These are phyloP conservation scores for Coelastrella sp. DNA, from an alignment of 139 green algal species.

Conservation along the genomic window DNA sequence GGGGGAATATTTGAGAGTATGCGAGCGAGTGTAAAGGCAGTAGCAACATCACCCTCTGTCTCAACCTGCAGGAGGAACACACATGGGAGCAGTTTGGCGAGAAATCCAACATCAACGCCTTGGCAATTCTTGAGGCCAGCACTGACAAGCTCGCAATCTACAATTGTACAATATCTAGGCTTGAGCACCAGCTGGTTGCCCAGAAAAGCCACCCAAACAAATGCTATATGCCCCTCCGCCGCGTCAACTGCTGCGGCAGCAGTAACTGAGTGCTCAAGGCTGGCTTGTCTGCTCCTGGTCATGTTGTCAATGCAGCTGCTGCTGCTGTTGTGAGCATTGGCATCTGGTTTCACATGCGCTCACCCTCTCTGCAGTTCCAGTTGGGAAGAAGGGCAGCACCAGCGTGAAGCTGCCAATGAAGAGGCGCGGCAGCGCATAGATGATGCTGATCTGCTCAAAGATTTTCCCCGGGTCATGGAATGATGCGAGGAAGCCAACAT, in stretches of 20 bases:
- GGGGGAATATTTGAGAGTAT: constrained; percentile 97
- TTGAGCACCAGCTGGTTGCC: not conserved
- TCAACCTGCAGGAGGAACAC: constrained; percentile 70
- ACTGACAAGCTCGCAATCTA: no score
- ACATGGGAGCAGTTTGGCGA: not conserved
- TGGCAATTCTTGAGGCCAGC: not conserved
- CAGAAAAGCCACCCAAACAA: no score
- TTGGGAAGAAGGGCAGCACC: constrained; percentile 99
- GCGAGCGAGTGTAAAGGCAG: constrained; percentile 94
- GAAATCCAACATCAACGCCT: not conserved
- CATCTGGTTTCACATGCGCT: not conserved
- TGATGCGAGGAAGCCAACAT: constrained; percentile 97
- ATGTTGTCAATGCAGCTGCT: constrained; percentile 9
- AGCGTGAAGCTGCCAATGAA: constrained; percentile 98
- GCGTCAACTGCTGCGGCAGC: no score
- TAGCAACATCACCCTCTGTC: constrained; percentile 93
- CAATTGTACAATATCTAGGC: no score
- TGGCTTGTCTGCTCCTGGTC: not conserved
- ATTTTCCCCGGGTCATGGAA: constrained; percentile 93
- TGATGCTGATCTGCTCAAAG: constrained; percentile 98
- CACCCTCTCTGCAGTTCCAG: constrained; percentile 87
- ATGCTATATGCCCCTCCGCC: no score
- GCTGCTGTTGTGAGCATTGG: constrained; percentile 1
- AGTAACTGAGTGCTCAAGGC: not conserved
- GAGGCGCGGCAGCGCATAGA: constrained; percentile 95